Evolutionary conservation across 1,139 yeast species (phyloP).

Genomic region (Debaryomyces sp.): DNA sequence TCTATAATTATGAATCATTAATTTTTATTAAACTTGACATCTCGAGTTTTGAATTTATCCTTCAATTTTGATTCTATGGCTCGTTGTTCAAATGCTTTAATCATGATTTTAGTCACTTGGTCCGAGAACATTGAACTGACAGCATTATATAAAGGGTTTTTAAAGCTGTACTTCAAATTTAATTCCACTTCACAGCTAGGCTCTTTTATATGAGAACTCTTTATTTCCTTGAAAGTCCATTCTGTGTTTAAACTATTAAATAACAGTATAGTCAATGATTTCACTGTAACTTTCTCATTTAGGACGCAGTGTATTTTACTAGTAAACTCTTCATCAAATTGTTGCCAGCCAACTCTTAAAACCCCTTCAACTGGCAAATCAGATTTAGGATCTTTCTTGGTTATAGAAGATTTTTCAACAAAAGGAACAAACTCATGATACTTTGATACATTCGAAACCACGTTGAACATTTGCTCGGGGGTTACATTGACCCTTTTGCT

Average conservation of each 20-base stretch:
- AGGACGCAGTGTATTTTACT: constrained; percentile 60
- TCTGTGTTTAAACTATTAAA: constrained; percentile 70
- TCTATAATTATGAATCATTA: constrained; percentile 1
- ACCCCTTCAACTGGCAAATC: constrained; percentile 67
- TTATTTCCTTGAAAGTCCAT: constrained; percentile 61
- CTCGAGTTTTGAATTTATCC: constrained; percentile 9
- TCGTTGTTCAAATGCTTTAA: constrained; percentile 76
- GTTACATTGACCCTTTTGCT: constrained; percentile 47
- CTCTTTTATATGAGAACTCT: constrained; percentile 19
- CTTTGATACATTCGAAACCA: constrained; percentile 72
- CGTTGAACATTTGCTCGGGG: constrained; percentile 55
- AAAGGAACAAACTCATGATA: constrained; percentile 85
- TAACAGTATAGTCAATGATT: constrained; percentile 64
- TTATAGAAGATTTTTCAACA: constrained; percentile 69
- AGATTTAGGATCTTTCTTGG: constrained; percentile 36
- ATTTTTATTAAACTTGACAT: constrained; percentile 7
- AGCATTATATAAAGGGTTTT: constrained; percentile 72
- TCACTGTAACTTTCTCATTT: constrained; percentile 52
- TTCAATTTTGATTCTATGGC: constrained; percentile 34
- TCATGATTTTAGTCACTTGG: constrained; percentile 72
- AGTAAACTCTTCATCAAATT: constrained; percentile 74
- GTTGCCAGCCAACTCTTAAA: constrained; percentile 78
- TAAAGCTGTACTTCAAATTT: constrained; percentile 66
- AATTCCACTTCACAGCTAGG: constrained; percentile 61
- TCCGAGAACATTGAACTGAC: constrained; percentile 76